phyloP scores from a whole-genome alignment of 2,329 filamentous ascomycete genomes.

The Fusarium siculi region DNA sequence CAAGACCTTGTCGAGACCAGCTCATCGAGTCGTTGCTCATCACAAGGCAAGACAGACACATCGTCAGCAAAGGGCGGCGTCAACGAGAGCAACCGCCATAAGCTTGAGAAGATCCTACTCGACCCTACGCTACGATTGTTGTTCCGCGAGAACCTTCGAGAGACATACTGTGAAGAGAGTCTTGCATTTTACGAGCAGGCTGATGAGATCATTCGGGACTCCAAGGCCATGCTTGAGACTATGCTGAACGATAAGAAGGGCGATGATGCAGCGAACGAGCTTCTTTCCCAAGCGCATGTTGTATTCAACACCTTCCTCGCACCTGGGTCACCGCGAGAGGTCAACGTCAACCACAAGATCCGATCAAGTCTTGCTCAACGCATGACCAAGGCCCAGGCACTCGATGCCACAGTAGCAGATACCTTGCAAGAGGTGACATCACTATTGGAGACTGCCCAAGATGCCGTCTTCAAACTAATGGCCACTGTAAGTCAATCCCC shows the following conservation, averaged over 20 bases:
- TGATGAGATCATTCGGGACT: constrained; percentile 81
- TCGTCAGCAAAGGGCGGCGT: constrained; percentile 63
- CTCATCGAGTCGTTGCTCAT: constrained; percentile 64
- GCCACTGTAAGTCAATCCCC: constrained; percentile 79
- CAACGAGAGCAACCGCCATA: constrained; percentile 91
- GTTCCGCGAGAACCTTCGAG: constrained; percentile 92
- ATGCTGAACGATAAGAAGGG: constrained; percentile 71
- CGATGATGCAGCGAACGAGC: constrained; percentile 89
- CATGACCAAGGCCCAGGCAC: constrained; percentile 96
- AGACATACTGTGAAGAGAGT: constrained; percentile 98
- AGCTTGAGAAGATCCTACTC: constrained; percentile 89
- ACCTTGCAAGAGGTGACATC: constrained; percentile 88
- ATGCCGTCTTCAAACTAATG: constrained; percentile 98
- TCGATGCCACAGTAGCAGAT: constrained; percentile 89
- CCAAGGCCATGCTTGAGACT: constrained; percentile 67
- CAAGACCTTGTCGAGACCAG: constrained; percentile 71
- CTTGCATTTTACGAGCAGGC: constrained; percentile 95
- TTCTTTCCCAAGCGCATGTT: constrained; percentile 92
- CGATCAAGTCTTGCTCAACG: constrained; percentile 92
- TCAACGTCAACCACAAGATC: constrained; percentile 96
- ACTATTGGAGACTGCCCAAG: constrained; percentile 92
- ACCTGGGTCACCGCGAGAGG: constrained; percentile 92
- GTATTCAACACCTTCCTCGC: constrained; percentile 99
- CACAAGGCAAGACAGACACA: constrained; percentile 65
- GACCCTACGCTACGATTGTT: constrained; percentile 88